Percentiles rank a stretch among this genome's conserved stretches.
Conservation (phyloP, 805 yeast species). For the Metschnikowia borealis region DNA sequence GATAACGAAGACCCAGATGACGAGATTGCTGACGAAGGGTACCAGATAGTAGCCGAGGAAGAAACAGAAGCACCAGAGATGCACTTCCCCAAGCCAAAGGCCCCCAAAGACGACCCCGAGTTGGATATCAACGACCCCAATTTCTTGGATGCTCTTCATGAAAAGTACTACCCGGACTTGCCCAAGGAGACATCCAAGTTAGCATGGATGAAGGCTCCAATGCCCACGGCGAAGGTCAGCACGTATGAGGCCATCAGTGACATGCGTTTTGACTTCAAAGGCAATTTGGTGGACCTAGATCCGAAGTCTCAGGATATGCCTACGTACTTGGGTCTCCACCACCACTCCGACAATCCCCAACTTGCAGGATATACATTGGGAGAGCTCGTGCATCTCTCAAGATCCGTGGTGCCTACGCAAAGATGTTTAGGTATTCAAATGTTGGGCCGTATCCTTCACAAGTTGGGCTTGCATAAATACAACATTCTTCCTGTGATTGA, state of each 20-base stretch:
- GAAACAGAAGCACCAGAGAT: conserved; percentile 42
- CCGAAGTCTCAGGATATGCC: conserved; percentile 35
- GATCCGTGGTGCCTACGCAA: conserved; percentile 82
- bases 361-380: conserved; percentile 88
- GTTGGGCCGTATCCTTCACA: conserved; percentile 80
- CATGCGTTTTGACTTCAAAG: conserved; percentile 84
- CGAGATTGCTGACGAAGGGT: conserved; percentile 38
- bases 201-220: conserved; percentile 86
- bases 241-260: conserved; percentile 57
- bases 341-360: conserved; percentile 84
- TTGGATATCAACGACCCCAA: conserved; percentile 72
- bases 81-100: conserved; percentile 61
- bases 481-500: conserved; percentile 46
- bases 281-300: conserved; percentile 59
- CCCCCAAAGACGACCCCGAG: conserved; percentile 25
- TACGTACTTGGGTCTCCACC: conserved; percentile 72
- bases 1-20: conserved; percentile 38
- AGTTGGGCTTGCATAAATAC: conserved; percentile 63
- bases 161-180: conserved; percentile 83
- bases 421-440: conserved; percentile 83
- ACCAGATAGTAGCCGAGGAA: conserved; percentile 38
- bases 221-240: conserved; percentile 37
- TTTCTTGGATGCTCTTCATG: conserved; percentile 74
- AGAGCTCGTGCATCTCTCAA: conserved; percentile 73
- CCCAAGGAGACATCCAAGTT: conserved; percentile 78